phyloP scores from a whole-genome alignment of 2,329 filamentous ascomycete genomes.

The Fusarium keratoplasticum region DNA sequence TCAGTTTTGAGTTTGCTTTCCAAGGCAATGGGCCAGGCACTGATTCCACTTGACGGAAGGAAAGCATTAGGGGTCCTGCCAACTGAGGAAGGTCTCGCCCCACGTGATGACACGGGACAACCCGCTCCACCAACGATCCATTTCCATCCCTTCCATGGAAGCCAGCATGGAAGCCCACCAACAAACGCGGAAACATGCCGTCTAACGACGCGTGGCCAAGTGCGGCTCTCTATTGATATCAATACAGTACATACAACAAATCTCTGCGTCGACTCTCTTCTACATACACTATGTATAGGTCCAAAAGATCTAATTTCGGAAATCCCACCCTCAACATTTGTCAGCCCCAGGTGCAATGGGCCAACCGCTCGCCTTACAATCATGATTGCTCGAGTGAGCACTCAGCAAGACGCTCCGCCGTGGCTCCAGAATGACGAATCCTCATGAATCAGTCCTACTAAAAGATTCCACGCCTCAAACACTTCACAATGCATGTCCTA shows the following conservation, averaged over 20 bases:
- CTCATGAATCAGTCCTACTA: constrained; percentile 11
- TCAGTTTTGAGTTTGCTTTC: constrained; percentile 35
- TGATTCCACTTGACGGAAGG: neutral
- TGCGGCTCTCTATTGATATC: constrained; percentile 7
- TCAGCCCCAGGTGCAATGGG: neutral
- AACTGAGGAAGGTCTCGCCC: constrained; percentile 12
- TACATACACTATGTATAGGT: neutral
- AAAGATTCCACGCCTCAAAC: constrained; percentile 13
- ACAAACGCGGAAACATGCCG: neutral
- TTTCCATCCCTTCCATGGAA: neutral
- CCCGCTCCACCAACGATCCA: neutral
- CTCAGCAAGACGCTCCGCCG: constrained; percentile 6
- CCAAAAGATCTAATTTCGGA: neutral
- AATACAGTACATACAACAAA: neutral
- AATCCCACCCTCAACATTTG: neutral
- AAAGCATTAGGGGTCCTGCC: neutral
- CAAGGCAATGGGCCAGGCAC: constrained; percentile 8
- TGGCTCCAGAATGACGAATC: constrained; percentile 23
- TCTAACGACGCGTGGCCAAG: neutral
- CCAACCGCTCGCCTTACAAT: constrained; percentile 8
- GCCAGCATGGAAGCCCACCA: neutral
- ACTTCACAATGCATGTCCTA: constrained; percentile 28
- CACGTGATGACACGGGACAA: constrained; percentile 35
- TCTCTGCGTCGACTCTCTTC: neutral
- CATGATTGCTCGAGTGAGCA: constrained; percentile 26